These are phyloP conservation scores for Colletotrichum sp. DNA, from an alignment of 2,329 filamentous ascomycete genomes.

Conservation along the genomic window DNA sequence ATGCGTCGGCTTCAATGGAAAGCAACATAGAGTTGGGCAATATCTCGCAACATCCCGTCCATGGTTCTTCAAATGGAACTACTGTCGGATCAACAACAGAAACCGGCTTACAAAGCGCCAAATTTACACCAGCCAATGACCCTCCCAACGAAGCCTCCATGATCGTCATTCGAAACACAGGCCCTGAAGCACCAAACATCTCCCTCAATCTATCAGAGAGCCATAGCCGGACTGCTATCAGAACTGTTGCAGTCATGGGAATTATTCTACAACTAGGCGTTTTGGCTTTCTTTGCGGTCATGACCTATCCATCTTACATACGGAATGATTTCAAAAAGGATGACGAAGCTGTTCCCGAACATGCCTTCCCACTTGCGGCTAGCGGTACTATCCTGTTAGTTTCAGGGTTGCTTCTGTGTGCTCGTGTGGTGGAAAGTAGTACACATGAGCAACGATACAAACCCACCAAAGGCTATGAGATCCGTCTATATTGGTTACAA, in stretches of 20 bases:
- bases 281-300: neutral
- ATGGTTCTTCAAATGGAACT: neutral
- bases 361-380: neutral
- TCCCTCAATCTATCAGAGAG: neutral
- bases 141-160: neutral
- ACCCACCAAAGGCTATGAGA: neutral
- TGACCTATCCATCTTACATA: neutral
- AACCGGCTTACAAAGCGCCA: neutral
- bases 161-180: neutral
- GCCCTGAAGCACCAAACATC: neutral
- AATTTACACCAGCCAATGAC: neutral
- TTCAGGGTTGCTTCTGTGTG: neutral
- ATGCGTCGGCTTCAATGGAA: rapidly evolving
- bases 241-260: neutral
- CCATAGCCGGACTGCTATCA: neutral
- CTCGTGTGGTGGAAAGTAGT: neutral
- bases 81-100: neutral
- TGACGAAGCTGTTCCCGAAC: neutral
- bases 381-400: neutral
- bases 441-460: neutral
- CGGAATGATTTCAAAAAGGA: neutral
- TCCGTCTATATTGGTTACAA: neutral
- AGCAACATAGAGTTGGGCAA: neutral
- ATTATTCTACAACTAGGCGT: neutral
- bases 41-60: neutral